Evolutionary conservation across 2,329 filamentous ascomycete genomes (phyloP), one percentile per base, ranked within the genome.

Genomic region (Simplicillium aogashimaense): DNA sequence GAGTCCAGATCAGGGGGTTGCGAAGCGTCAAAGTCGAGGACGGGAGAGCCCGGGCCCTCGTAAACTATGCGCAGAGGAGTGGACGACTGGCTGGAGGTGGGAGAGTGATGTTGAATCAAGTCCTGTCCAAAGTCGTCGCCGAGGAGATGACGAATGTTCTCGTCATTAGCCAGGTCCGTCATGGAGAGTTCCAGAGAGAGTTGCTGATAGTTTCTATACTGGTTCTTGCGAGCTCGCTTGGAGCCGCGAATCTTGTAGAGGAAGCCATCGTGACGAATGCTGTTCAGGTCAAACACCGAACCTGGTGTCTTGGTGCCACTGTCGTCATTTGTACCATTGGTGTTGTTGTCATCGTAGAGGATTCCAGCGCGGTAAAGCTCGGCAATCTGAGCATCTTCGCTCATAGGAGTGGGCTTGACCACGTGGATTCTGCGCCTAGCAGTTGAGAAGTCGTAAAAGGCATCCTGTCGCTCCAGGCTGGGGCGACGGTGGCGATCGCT

Each of bases 381-480:
- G 1, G 58, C 61, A 2, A 64, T 48, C 33, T 65, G 53, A 14
- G 52, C 55, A 32, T 65, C 62, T 10, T 64, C 56, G 1, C 38
- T 50, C 16, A 13, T 35, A 12, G 49, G 39, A n/a, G 43, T 43
- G 20, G 37, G 39, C 16, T 49, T 53, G n/a, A 48, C 48, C 1
- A 56, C 28, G 11, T 51, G 47, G 7, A 57, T 49, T 35, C 52
- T 51, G 34, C 45, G 47, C 52, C 60, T 66, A 38, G 54, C 45
- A 0, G 65, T 69, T 15, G 54, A 53, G 4, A 54, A 53, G 35
- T 67, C 65, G 35, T 61, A 55, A 32, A 72, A 72, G 6, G 68
- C 68, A 34, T 69, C 65, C 47, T 71, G 61, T 9, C 68, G 55
- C 45, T 68, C 66, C 16, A 71, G 57, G 1, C 59, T 60, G 2